Evolutionary conservation across 139 green algal species (phyloP).

Genomic region (Chlamydomonas asymmetrica): DNA sequence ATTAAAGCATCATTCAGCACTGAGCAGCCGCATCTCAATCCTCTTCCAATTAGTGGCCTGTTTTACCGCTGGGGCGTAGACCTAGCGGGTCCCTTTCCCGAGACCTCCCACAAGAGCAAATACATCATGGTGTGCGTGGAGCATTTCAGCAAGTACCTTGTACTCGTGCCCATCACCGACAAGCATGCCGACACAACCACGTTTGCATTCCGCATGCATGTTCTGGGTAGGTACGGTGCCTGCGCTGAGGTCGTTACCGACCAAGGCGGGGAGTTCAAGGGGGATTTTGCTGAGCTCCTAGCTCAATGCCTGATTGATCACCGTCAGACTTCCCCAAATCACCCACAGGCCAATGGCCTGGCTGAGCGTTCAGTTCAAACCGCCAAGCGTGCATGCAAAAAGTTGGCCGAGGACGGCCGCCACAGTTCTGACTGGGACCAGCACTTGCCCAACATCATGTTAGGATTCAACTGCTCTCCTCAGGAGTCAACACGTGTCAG

Average conservation of each 20-base stretch:
- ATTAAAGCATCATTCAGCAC: not conserved
- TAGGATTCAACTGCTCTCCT: conserved; percentile 21
- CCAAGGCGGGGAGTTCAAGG: conserved; percentile 27
- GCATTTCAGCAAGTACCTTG: conserved; percentile 20
- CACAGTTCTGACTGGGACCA: not conserved
- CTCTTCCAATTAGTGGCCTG: not conserved
- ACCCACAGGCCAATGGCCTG: conserved; percentile 33
- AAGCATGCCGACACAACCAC: conserved; percentile 5
- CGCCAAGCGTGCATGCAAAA: not conserved
- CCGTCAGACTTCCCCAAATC: conserved; percentile 3
- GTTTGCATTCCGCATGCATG: conserved; percentile 14
- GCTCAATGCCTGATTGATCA: conserved; percentile 21
- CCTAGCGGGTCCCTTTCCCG: conserved; percentile 1
- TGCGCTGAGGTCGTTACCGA: conserved; percentile 29
- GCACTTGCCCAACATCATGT: not conserved
- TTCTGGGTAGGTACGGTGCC: conserved; percentile 5
- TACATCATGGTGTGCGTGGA: conserved; percentile 26
- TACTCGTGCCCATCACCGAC: not conserved
- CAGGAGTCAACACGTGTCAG: conserved; percentile 5
- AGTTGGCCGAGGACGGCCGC: not conserved
- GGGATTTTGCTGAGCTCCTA: conserved; percentile 28
- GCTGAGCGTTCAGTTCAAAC: conserved; percentile 23
- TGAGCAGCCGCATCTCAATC: not conserved
- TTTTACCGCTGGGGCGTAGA: conserved; percentile 24
- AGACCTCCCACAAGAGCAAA: not conserved